These are phyloP conservation scores for Neurospora sp. DNA, from an alignment of 495 filamentous ascomycete genomes.

Conservation along the genomic window DNA sequence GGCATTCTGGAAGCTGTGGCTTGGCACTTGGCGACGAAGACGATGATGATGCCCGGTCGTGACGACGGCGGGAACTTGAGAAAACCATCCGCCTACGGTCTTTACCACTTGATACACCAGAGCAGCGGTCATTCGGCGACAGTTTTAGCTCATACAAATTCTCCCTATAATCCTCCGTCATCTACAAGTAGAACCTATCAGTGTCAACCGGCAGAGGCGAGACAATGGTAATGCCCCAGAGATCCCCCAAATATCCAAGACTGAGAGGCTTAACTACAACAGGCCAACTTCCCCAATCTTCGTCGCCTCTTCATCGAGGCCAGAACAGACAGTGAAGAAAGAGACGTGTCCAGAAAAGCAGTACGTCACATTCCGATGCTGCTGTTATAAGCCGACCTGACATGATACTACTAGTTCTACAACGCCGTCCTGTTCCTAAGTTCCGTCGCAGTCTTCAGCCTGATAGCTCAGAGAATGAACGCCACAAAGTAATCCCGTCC, in stretches of 20 bases:
- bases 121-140: not conserved
- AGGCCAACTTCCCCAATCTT: conserved; percentile 89
- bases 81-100: not conserved
- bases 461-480: conserved; percentile 66
- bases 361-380: conserved; percentile 40
- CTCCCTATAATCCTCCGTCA: not conserved
- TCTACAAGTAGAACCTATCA: not conserved
- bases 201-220: not conserved
- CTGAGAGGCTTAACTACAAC: not conserved
- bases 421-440: conserved; percentile 94
- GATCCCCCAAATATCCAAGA: not conserved
- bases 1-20: not conserved
- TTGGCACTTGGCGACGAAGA: not conserved
- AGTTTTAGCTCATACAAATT: not conserved
- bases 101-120: not conserved
- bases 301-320: conserved; percentile 95
- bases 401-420: conserved; percentile 63
- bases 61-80: not conserved
- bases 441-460: conserved; percentile 84
- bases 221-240: not conserved
- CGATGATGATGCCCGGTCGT: not conserved
- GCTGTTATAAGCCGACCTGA: not conserved
- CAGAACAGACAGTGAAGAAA: conserved; percentile 85
- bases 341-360: conserved; percentile 84
- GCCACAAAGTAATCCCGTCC: conserved; percentile 23